Percentiles rank a stretch among this genome's conserved stretches.
Conservation (phyloP, 2,329 filamentous ascomycete genomes). For the Chaetomiaceae sp. region DNA sequence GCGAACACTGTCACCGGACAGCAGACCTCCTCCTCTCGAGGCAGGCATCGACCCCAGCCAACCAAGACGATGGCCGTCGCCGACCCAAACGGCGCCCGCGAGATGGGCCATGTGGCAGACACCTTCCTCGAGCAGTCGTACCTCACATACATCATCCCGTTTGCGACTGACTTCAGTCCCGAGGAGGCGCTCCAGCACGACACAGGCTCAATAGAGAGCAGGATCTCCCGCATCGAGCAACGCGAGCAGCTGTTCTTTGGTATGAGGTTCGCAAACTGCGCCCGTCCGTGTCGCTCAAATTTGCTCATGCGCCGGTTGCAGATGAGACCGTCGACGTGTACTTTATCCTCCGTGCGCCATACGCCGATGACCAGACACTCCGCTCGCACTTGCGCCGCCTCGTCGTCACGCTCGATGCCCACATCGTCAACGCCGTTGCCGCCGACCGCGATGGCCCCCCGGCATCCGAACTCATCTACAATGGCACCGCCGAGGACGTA, state of each 20-base stretch:
- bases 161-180: constrained; percentile 50
- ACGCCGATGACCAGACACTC: constrained; percentile 53
- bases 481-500: constrained; percentile 46
- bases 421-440: constrained; percentile 55
- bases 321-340: constrained; percentile 71
- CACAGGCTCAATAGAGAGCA: constrained; percentile 40
- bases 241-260: constrained; percentile 69
- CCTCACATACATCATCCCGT: constrained; percentile 58
- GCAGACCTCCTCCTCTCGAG: neutral
- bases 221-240: constrained; percentile 55
- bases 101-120: constrained; percentile 28
- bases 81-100: constrained; percentile 22
- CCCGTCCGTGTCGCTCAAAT: constrained; percentile 34
- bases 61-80: constrained; percentile 23
- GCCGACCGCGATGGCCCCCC: constrained; percentile 46
- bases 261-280: constrained; percentile 40
- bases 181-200: constrained; percentile 47
- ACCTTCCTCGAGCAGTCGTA: constrained; percentile 56
- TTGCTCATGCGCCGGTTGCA: constrained; percentile 51
- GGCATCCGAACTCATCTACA: constrained; percentile 57
- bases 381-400: constrained; percentile 58
- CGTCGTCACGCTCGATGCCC: constrained; percentile 62
- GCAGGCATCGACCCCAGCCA: too few relatives aligned
- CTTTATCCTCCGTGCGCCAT: constrained; percentile 62
- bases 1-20: too few relatives aligned